These are phyloP conservation scores for Cladobotryum protrusum DNA, from an alignment of 2,329 filamentous ascomycete genomes.

Conservation along the genomic window DNA sequence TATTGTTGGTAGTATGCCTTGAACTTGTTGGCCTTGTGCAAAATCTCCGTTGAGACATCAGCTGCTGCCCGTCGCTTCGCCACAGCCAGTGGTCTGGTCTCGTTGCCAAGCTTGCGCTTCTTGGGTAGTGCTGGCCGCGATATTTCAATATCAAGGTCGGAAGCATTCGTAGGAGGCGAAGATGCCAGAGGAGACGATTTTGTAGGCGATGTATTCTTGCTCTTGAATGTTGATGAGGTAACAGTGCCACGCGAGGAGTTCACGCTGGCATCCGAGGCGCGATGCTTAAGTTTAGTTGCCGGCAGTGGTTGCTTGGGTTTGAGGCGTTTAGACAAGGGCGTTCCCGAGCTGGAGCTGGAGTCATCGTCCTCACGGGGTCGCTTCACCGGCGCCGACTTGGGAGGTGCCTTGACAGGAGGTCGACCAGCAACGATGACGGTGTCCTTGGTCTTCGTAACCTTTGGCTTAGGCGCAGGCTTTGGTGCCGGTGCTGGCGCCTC, in stretches of 20 bases:
- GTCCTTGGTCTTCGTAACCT: constrained; percentile 25
- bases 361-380: constrained; percentile 47
- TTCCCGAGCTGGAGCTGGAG: constrained; percentile 54
- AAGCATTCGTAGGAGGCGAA: constrained; percentile 59
- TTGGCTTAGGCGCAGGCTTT: constrained; percentile 26
- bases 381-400: constrained; percentile 37
- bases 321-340: constrained; percentile 51
- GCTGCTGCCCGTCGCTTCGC: constrained; percentile 27
- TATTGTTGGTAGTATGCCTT: constrained; percentile 52
- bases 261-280: constrained; percentile 43
- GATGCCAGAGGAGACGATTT: constrained; percentile 62
- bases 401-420: constrained; percentile 25
- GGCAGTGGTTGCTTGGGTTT: constrained; percentile 41
- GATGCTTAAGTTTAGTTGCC: constrained; percentile 33
- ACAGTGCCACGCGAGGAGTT: constrained; percentile 34
- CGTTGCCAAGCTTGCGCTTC: constrained; percentile 38
- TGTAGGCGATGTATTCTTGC: constrained; percentile 50
- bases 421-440: constrained; percentile 29
- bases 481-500: constrained; percentile 26
- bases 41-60: constrained; percentile 35
- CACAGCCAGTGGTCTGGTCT: constrained; percentile 18
- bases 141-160: constrained; percentile 48
- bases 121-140: constrained; percentile 33
- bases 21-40: constrained; percentile 50
- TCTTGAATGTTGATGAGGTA: constrained; percentile 38